Conservation (phyloP, 371 early-diverging fungal genomes). For the Syncephalastrum sp. region DNA sequence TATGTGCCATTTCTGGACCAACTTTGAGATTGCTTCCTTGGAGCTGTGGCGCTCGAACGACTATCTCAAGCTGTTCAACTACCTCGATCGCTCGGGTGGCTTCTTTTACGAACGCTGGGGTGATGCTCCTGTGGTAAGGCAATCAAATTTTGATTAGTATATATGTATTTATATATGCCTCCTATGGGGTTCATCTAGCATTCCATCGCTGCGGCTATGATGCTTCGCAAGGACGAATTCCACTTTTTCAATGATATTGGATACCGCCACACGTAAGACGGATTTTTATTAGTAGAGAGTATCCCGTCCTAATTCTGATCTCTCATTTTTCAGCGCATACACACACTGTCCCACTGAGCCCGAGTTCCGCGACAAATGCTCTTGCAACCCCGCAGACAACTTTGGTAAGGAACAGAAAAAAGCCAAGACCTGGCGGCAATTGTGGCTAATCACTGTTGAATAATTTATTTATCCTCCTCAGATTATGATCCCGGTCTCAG, state of each 20-base stretch:
- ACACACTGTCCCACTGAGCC: conserved; percentile 69
- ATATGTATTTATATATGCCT: no score
- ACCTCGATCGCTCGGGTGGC: conserved; percentile 83
- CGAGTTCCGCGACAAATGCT: conserved; percentile 53
- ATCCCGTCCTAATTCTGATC: background rate
- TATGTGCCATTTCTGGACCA: conserved; percentile 79
- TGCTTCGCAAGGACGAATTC: conserved; percentile 76
- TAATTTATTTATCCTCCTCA: conserved; percentile 5
- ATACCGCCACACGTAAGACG: conserved; percentile 55
- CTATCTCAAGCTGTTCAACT: conserved; percentile 78
- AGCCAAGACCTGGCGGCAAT: background rate
- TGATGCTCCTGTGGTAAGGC: no score
- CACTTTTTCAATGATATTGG: conserved; percentile 91
- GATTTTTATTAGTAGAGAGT: background rate
- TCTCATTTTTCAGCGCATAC: conserved; percentile 76
- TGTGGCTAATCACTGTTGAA: background rate
- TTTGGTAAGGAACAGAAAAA: conserved; percentile 38
- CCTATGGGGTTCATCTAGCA: conserved; percentile 37
- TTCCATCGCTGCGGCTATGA: conserved; percentile 83
- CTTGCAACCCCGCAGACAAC: conserved; percentile 51
- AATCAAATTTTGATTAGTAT: no score
- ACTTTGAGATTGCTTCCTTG: conserved; percentile 76
- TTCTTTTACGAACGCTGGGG: conserved; percentile 82
- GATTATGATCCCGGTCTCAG: conserved; percentile 22
- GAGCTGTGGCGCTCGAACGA: conserved; percentile 76